Base-by-base conservation (phyloP, 805 yeast genomes). In the Starmerella riodocensis region DNA sequence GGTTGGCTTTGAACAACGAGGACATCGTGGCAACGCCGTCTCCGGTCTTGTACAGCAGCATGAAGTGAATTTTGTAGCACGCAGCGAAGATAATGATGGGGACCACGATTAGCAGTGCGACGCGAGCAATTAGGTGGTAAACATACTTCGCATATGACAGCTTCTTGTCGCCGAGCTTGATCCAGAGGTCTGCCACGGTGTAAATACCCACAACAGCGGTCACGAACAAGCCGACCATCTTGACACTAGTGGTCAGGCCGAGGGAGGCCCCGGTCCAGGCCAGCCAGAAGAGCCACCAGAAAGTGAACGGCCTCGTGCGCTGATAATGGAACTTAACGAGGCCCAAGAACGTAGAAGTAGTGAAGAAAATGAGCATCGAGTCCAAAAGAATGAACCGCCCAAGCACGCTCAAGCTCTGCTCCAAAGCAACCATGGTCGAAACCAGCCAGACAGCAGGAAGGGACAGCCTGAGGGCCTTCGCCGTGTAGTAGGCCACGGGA, bases 1-100 rank as follows among this genome's bases (percentile, higher is more conserved):
- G 68, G 25, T 94, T 78, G 54, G 84, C 94, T 64, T 91, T 97
- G 69, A 91, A 91, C 43, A 79, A 86, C 6, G 91, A 69, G n/a
- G 91, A 74, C 98, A 91, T 91, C 58, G 88, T 85, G 3, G 70
- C 68, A 57, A 91, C 96, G 46, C 99, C 99, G 4, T 96, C 91
- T 22, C 99, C 99, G 2, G 97, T 86, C 50, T 72, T 77, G 51
- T 63, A 70, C 53, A 91, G 70, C 20, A 91, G 71, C 23, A 74
- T 70, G 62, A 91, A 91, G 62, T 91, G 99, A 39, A 86, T 67
- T 64, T 77, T 84, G 63, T 88, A 91, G 94, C 96, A 85, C 52
- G 73, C 76, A 47, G 85, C 66, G 58, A 84, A 91, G 49, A 91
- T 70, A 24, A 73, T 48, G 56, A 84, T 79, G 22, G 99, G 99